A percentile compares a stretch with the other conserved stretches of the same genome.
Conservation (phyloP, 257 asterid species). For the Leptodermis oblonga region DNA sequence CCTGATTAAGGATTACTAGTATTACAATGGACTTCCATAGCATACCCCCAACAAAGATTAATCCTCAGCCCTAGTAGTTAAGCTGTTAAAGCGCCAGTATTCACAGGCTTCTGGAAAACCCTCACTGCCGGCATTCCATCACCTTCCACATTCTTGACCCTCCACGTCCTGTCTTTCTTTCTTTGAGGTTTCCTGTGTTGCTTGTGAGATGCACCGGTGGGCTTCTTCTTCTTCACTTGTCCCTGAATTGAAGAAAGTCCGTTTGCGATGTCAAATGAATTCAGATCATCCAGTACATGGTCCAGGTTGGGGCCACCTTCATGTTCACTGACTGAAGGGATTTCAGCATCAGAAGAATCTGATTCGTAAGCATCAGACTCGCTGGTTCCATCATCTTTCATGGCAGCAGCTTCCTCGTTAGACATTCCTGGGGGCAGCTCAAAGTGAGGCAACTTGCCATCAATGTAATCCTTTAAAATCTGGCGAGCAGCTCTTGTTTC, state of each 20-base stretch:
- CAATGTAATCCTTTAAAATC: slow-evolving; percentile 81
- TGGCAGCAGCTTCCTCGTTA: slow-evolving; percentile 29
- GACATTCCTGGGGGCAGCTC: slow-evolving; percentile 60
- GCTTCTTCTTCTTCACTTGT: slow-evolving; percentile 36
- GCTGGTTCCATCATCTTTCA: slow-evolving; percentile 19
- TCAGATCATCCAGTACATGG: slow-evolving; percentile 61
- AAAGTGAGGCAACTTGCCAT: slow-evolving; percentile 85
- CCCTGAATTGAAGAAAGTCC: slow-evolving; percentile 49
- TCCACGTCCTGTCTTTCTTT: slow-evolving; percentile 83
- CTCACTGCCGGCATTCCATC: slow-evolving; percentile 84
- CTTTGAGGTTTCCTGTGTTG: slow-evolving; percentile 81
- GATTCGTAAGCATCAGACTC: slow-evolving; percentile 33
- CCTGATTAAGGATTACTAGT: no score
- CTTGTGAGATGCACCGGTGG: slow-evolving; percentile 52
- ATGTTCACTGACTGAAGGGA: slow-evolving; percentile 26
- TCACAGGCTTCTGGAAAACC: slow-evolving; percentile 65
- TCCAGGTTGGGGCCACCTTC: slow-evolving; percentile 35
- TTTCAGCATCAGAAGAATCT: slow-evolving; percentile 34
- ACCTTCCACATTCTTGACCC: slow-evolving; percentile 45
- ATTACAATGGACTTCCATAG: not conserved
- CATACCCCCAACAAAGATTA: not conserved
- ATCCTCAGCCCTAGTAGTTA: not conserved
- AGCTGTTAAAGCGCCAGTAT: slow-evolving; percentile 44
- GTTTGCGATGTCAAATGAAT: slow-evolving; percentile 60
- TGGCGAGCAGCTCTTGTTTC: slow-evolving; percentile 89